phyloP scores from a whole-genome alignment of 495 filamentous ascomycete genomes.

The Lophiotrema nucula region DNA sequence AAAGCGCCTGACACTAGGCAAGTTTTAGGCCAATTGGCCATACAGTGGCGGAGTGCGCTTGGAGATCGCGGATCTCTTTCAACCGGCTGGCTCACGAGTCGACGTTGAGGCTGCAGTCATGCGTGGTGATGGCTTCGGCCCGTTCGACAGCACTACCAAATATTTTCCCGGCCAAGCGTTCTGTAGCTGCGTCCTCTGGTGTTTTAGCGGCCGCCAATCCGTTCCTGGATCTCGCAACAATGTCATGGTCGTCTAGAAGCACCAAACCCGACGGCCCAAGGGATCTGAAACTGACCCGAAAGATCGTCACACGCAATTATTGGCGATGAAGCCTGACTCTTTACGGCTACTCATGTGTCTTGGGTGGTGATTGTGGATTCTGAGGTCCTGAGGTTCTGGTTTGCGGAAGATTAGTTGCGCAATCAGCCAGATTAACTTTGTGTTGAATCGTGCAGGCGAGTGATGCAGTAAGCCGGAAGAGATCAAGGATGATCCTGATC shows the following conservation, averaged over 20 bases:
- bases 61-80: conserved; percentile 83
- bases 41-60: conserved; percentile 87
- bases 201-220: neutral
- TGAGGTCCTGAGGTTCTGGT: neutral
- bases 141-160: neutral
- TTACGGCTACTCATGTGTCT: neutral
- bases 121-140: neutral
- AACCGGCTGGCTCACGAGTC: conserved; percentile 77
- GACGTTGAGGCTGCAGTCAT: conserved; percentile 45
- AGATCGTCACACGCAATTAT: conserved; percentile 2
- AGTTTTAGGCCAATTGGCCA: conserved; percentile 76
- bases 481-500: conserved; percentile 13
- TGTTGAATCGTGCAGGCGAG: too few relatives aligned
- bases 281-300: conserved; percentile 20
- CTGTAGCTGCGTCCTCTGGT: conserved; percentile 4
- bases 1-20: conserved; percentile 54
- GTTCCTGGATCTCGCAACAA: neutral
- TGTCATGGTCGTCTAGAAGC: too few relatives aligned
- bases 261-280: conserved; percentile 9
- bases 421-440: conserved; percentile 26
- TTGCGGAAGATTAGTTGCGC: conserved; percentile 32
- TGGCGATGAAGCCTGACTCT: neutral
- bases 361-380: neutral
- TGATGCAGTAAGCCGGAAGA: conserved; percentile 21
- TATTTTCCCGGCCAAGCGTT: neutral